phyloP scores from a whole-genome alignment of 73 alveolate genomes.

The Blepharisma stoltei region DNA sequence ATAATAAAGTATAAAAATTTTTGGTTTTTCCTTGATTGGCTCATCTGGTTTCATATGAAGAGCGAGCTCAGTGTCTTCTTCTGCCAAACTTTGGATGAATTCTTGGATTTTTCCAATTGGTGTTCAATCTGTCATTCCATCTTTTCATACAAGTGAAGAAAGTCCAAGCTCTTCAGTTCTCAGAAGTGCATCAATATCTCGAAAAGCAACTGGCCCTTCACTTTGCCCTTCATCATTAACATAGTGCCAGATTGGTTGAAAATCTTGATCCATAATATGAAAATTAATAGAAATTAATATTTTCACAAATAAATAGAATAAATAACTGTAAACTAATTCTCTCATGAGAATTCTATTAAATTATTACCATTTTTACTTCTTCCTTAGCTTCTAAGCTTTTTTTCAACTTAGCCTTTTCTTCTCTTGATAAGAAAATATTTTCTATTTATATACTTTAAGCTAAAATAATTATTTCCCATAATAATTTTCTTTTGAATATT shows the following conservation, averaged over 20 bases:
- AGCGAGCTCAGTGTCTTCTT: conserved; percentile 21
- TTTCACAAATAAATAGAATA: too few species aligned
- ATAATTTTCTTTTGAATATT: too few species aligned
- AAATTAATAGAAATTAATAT: neutral
- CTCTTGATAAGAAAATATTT: too few species aligned
- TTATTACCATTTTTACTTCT: too few species aligned
- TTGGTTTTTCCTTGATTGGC: neutral
- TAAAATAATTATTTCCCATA: too few species aligned
- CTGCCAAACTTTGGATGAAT: conserved; percentile 44
- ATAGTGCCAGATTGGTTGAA: conserved; percentile 18
- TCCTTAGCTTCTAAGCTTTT: too few species aligned
- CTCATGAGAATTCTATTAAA: too few species aligned
- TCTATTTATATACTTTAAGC: too few species aligned
- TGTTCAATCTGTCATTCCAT: conserved; percentile 64
- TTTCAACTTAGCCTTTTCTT: too few species aligned
- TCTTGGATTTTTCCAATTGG: conserved; percentile 49
- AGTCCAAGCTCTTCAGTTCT: conserved; percentile 48
- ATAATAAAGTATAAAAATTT: too few species aligned
- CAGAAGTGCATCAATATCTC: conserved; percentile 69
- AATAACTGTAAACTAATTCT: too few species aligned
- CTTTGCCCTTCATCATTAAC: conserved; percentile 19
- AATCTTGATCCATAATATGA: too few species aligned
- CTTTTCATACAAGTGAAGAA: conserved; percentile 56
- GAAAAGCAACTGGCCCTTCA: conserved; percentile 44
- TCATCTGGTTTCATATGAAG: conserved; percentile 14